Evolutionary conservation across 1,139 yeast species (phyloP), one percentile per base, ranked within the genome.

Genomic region (Diutina sp.): DNA sequence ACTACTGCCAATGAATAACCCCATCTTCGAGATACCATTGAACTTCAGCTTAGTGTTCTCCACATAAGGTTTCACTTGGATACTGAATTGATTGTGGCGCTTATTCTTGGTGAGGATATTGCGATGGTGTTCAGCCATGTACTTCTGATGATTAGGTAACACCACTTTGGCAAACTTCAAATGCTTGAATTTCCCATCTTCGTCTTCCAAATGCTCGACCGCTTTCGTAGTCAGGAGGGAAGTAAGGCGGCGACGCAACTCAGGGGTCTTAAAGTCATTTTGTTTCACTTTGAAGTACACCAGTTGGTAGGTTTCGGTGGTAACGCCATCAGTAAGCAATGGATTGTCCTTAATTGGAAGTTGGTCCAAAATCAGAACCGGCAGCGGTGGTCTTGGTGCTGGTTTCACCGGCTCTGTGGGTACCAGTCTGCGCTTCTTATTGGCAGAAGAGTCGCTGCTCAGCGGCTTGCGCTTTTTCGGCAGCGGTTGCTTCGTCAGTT

Each of bases 21-120:
- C 90, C 56, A 85, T 68, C 61, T 83, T 84, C 1, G 88, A 77
- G 54, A 88, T 79, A 0, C 97, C 97, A 53, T 83, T 81, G 62
- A 87, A 89, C 64, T 82, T 82, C 57, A 80, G 80, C 61, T 83
- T 82, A 47, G 79, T 77, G 57, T 77, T 78, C 56, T 84, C 89
- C 1, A 80, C 70, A 56, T 80, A 76, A 1, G 77, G 69, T 62
- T 76, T 79, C 4, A 76, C 79, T 59, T 70, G 73, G 9, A 75
- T 65, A 4, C 64, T 60, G 0, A 72, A 65, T 54, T 66, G 65
- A 57, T 72, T 73, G 58, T 57, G 59, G 11, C 61, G 60, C 54
- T 65, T 66, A 52, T 58, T 63, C 55, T 66, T 65, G 55, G 60
- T 58, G 44, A 63, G 59, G 56, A 68, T 68, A 56, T 67, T 64